Base-by-base conservation (phyloP, 2,329 filamentous ascomycete genomes). In the Tolypocladium guangdongense region DNA sequence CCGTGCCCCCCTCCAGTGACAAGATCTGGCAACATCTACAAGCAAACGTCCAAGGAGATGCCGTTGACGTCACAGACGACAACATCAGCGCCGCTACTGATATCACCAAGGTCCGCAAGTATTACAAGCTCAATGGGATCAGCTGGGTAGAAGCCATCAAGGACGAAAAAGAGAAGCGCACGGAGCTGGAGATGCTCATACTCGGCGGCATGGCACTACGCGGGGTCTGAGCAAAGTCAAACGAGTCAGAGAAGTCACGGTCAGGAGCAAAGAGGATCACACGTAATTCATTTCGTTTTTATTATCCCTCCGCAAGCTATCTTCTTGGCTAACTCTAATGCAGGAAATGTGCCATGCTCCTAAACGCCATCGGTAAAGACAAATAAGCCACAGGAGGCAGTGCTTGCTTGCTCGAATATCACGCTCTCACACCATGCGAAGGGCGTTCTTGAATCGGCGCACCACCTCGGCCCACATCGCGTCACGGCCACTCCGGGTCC, bases 71-170 rank as follows among this genome's bases (percentile, higher is more conserved):
- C 54, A 78, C 80, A 1, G 86, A 95, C 62, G 78, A 78, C 5
- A 74, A 74, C n/a, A 68, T 95, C 22, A 66, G 70, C 0, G 63
- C 68, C 0, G 71, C 81, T 30, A 80, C 84, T 2, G 88, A 95
- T 64, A 67, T 86, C 61, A 66, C 74, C 24, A 86, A 83, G 63
- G 80, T 96, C 35, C 82, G 81, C 64, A 96, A 95, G 71, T 83
- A 88, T 57, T 96, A 96, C 71, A 95, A 95, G 67, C 71, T 96
- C 33, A 87, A 87, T 57, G 75, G 78, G 8, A 65, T 81, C n/a
- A 69, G 73, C 48, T 77, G 75, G 59, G 62, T 82, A 2, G 72
- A 78, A 46, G 67, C 68, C 20, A 67, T 75, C 10, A 69, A 69
- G 56, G 72, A 78, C 52, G 68, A 74, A 27, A 58, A 62, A 22